Percentiles rank a stretch among this genome's conserved stretches.
Evolutionary conservation across 2,329 filamentous ascomycete genomes (phyloP).

Genomic region (Calonectria crousiana): DNA sequence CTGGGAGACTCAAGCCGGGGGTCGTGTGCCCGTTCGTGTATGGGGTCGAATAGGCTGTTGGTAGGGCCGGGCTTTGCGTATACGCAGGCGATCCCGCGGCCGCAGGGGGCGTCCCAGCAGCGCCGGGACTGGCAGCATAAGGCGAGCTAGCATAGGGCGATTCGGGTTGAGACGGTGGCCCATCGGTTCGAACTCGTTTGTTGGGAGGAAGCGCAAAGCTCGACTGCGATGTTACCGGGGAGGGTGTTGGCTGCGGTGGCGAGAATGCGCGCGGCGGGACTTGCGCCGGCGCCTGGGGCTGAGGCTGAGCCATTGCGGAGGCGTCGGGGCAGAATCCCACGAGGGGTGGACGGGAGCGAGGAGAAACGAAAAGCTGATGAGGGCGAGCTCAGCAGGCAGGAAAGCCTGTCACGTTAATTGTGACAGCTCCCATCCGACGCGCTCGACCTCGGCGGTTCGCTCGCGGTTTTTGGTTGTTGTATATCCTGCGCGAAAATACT

Average conservation of each 20-base stretch:
- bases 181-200: constrained; percentile 73
- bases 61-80: constrained; percentile 48
- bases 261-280: constrained; percentile 69
- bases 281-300: constrained; percentile 55
- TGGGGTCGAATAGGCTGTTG: constrained; percentile 50
- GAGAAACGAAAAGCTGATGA: constrained; percentile 27
- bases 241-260: constrained; percentile 71
- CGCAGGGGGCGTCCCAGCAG: constrained; percentile 55
- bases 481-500: constrained; percentile 17
- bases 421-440: constrained; percentile 62
- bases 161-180: constrained; percentile 74
- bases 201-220: constrained; percentile 73
- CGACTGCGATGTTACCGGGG: constrained; percentile 68
- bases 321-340: constrained; percentile 19
- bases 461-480: constrained; percentile 29
- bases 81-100: constrained; percentile 53
- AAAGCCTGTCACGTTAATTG: constrained; percentile 62
- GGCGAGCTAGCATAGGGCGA: constrained; percentile 70
- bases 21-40: constrained; percentile 55
- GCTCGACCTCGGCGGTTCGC: constrained; percentile 36
- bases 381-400: constrained; percentile 58
- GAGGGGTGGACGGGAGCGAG: constrained; percentile 21
- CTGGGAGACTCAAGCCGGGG: constrained; percentile 51
- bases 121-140: constrained; percentile 61
- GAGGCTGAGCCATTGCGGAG: constrained; percentile 69